Percentiles rank a stretch among this genome's conserved stretches.
Evolutionary conservation across 257 asterid species (phyloP).

Genomic region (Leptodermis oblonga): DNA sequence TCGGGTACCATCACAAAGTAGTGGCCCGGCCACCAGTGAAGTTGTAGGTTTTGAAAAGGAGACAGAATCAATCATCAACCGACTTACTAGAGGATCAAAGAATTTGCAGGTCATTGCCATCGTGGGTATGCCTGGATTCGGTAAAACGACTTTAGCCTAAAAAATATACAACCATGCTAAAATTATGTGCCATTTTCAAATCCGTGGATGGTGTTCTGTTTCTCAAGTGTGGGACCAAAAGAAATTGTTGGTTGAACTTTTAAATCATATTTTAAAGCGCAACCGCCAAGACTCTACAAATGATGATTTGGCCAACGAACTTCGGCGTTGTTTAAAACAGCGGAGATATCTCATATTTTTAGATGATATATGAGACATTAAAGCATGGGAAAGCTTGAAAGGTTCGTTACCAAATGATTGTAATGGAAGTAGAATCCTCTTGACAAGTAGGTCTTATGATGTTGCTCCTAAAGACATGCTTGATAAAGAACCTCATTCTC

Average conservation of each 20-base stretch:
- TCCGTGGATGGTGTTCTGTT: background rate
- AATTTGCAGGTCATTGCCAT: constrained; percentile 1
- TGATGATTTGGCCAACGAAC: background rate
- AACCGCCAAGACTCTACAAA: background rate
- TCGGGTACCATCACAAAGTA: background rate
- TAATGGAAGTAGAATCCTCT: constrained; percentile 1
- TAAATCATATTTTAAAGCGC: background rate
- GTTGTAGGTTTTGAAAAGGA: constrained; percentile 9
- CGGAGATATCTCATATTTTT: constrained; percentile 7
- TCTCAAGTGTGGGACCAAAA: background rate
- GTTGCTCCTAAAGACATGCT: background rate
- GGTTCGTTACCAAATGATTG: constrained; percentile 1
- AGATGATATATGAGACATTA: constrained; percentile 12
- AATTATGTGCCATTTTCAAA: background rate
- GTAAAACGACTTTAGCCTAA: constrained; percentile 15
- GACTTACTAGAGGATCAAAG: background rate
- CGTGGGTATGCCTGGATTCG: constrained; percentile 13
- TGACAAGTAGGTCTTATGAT: constrained; percentile 1
- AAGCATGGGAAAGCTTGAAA: background rate
- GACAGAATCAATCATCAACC: background rate
- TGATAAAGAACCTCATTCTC: background rate
- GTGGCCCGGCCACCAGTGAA: background rate
- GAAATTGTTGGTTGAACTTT: background rate
- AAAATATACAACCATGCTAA: background rate
- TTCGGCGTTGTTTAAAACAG: background rate